Evolutionary conservation across 2,329 filamentous ascomycete species (phyloP), one percentile per base, ranked within the genome.

Genomic region (Gyromitra esculenta): DNA sequence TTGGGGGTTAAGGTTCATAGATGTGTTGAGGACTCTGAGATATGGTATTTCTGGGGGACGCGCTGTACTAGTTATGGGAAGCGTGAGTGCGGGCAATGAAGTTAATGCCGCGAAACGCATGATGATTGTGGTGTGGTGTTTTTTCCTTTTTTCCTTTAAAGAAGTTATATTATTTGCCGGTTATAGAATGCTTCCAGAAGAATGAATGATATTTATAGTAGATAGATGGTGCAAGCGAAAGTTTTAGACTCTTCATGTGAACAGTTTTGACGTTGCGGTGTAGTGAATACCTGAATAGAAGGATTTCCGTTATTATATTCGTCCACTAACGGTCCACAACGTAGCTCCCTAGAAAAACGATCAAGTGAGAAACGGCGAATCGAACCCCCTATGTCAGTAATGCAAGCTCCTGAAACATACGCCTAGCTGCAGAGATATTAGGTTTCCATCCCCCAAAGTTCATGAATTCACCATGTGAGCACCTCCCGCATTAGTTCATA

Each of bases 141-240:
- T 48, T 48, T 18, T 45, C 11, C 8, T 37, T 11, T 11, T 13
- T 8, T 21, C 5, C 3, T 6, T 11, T 54, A 15, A 25, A 35
- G 25, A 31, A 9, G 35, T 8, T 13, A 57, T 68, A 13, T 8
- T 13, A 21, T n/a, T 13, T 67, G 37, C 35, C 37, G 5, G 5
- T 21, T 7, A 66, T 31, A 8, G 25, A 54, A 11, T 66, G n/a
- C n/a, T 15, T 18, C 9, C 21, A 54, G 25, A 54, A 13, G 13
- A 5, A n/a, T 25, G 64, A 67, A 8, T 37, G 9, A 5, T 48
- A 68, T 48, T 68, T 68, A 68, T 68, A 68, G 54, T 18, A 41
- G 39, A 35, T 15, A 15, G 39, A 35, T 15, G 21, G 1, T n/a
- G 25, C 39, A 5, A 43, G 50, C 37, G 54, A 37, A 15, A 18